Base-by-base conservation (phyloP, 2,329 filamentous ascomycete species). In the Hansfordia pulvinata region DNA sequence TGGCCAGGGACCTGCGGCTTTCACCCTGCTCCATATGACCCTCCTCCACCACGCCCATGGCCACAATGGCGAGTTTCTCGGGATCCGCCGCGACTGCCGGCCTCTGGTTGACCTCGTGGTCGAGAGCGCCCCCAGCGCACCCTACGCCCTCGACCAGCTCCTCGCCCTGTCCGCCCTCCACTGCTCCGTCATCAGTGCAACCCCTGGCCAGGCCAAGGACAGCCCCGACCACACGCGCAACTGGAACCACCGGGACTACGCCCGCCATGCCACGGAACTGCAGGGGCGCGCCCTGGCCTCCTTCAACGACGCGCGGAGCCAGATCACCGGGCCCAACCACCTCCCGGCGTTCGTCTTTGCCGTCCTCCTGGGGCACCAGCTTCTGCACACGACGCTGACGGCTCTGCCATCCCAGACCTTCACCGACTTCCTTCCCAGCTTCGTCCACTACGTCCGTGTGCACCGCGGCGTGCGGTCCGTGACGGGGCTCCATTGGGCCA, bases 121-220 rank as follows among this genome's bases (percentile, higher is more conserved):
- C 38, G 12, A 22, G 19, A 22, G 6, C 13, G 26, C 26, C 3
- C 4, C 39, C 45, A 12, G 25, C 36, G 5, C 27, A 41, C 24
- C 46, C 40, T 55, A 54, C 28, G 33, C 54, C 1, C 48, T 54
- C 40, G 48, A 54, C 19, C 40, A 47, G 23, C 9, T 53, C 3
- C 38, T 56, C 10, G 48, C 48, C 10, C 34, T 49, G 11, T 42
- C 49, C 12, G 50, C 52, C 6, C 36, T 54, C 5, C 48, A 55
- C 24, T 35, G 53, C 9, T 49, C 50, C 25, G 41, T 42, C n/a
- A 28, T 39, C 2, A n/a, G n/a, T n/a, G n/a, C n/a, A n/a, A n/a
- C n/a, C n/a, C n/a, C n/a, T n/a, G n/a, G n/a, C n/a, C n/a, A n/a
- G n/a, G n/a, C n/a, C n/a, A n/a, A n/a, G n/a, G n/a, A n/a, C n/a